Evolutionary conservation across 2,329 filamentous ascomycete genomes (phyloP).

Genomic region (Aphanocladium album): DNA sequence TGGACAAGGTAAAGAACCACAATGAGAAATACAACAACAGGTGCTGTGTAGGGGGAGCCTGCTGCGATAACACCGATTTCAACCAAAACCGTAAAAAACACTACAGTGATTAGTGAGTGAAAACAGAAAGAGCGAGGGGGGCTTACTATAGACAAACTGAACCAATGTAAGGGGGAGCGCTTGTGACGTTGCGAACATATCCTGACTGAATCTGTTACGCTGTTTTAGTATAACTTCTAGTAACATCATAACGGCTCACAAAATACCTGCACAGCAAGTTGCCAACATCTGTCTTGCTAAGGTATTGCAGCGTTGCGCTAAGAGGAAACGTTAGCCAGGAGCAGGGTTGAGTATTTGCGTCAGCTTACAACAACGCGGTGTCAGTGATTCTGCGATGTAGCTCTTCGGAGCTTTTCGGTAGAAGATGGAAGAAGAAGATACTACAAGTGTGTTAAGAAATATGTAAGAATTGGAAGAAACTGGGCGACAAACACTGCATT

Average conservation of each 20-base stretch:
- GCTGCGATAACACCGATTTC: slow-evolving; percentile 41
- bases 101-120: slow-evolving; percentile 11
- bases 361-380: background rate
- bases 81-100: slow-evolving; percentile 30
- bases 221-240: background rate
- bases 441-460: background rate
- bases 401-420: background rate
- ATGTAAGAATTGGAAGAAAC: too few species aligned
- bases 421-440: background rate
- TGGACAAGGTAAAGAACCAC: slow-evolving; percentile 18
- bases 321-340: background rate
- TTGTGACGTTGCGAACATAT: background rate
- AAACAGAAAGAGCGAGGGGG: background rate
- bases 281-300: background rate
- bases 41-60: slow-evolving; percentile 37
- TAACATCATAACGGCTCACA: background rate
- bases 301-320: background rate
- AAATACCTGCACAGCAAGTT: background rate
- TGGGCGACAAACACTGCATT: background rate
- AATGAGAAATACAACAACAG: slow-evolving; percentile 35
- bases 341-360: too few species aligned
- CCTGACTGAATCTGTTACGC: background rate
- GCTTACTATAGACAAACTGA: background rate
- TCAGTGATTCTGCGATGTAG: background rate
- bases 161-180: background rate